These are phyloP conservation scores for Talaromyces stipitatus DNA, from an alignment of 495 filamentous ascomycete genomes.

Conservation along the genomic window DNA sequence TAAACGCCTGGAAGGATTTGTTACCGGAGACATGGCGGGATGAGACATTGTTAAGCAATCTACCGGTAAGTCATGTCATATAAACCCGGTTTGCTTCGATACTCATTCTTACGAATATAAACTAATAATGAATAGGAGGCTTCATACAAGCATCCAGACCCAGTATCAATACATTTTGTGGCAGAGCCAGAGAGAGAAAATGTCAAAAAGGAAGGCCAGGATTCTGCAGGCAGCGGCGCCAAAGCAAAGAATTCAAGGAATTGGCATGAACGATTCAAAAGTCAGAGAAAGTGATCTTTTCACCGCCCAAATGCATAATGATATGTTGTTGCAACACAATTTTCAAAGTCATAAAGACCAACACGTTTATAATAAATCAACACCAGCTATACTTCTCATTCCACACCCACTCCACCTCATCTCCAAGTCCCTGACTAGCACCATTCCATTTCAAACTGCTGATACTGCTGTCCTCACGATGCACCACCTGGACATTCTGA, in stretches of 20 bases:
- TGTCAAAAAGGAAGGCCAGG: constrained; percentile 20
- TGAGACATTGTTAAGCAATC: constrained; percentile 36
- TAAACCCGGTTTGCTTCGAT: neutral
- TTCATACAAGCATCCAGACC: constrained; percentile 30
- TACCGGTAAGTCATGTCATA: constrained; percentile 30
- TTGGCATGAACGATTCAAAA: constrained; percentile 83
- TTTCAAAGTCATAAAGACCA: neutral
- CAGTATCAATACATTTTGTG: constrained; percentile 32
- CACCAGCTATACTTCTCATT: constrained; percentile 97
- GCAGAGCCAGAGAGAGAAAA: constrained; percentile 27
- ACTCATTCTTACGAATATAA: neutral
- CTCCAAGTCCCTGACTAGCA: constrained; percentile 33
- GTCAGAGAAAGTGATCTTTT: constrained; percentile 17
- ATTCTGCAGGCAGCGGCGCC: constrained; percentile 24
- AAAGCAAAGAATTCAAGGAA: constrained; percentile 56
- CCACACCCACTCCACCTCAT: constrained; percentile 70
- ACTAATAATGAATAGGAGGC: constrained; percentile 15
- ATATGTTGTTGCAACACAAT: neutral
- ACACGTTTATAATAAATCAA: constrained; percentile 28
- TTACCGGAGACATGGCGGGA: constrained; percentile 53
- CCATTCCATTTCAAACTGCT: constrained; percentile 58
- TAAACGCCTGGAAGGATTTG: constrained; percentile 47
- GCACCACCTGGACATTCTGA: constrained; percentile 37
- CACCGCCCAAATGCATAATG: neutral
- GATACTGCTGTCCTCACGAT: constrained; percentile 58